Conservation (phyloP, 2,329 filamentous ascomycete genomes). For the Metarhizium guizhouense region DNA sequence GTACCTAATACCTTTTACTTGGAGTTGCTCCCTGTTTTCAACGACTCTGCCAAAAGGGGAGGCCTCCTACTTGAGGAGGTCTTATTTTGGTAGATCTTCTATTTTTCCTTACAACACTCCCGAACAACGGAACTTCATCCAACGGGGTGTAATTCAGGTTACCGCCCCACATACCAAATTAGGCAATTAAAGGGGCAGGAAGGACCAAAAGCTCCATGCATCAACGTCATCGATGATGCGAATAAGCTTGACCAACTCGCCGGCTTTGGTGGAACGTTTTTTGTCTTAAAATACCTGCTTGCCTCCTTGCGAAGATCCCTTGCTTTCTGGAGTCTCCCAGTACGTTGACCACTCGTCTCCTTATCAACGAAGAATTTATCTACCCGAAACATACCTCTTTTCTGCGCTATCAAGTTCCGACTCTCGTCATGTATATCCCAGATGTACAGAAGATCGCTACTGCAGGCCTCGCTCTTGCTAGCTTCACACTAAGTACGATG, state of each 20-base stretch:
- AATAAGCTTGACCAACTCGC: neutral
- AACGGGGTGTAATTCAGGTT: no score
- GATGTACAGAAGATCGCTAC: slow-evolving; percentile 10
- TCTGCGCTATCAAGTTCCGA: neutral
- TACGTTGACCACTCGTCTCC: neutral
- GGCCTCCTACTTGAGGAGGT: no score
- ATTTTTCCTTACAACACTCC: no score
- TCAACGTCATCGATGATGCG: neutral
- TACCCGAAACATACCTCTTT: neutral
- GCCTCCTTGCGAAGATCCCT: neutral
- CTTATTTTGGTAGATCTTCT: no score
- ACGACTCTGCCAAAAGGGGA: no score
- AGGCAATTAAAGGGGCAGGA: neutral
- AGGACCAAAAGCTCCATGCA: neutral
- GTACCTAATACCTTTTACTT: no score
- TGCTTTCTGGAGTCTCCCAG: slow-evolving; percentile 1
- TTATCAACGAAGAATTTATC: neutral
- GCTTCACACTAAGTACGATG: slow-evolving; percentile 7
- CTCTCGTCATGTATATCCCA: slow-evolving; percentile 11
- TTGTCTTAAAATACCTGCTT: neutral
- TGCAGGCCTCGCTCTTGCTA: slow-evolving; percentile 9
- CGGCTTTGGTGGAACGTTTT: neutral
- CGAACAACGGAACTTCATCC: no score
- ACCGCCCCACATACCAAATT: neutral
- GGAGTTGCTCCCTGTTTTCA: no score